Conservation (phyloP, 768 basidiomycete genomes). For the Hemileccinum rubropunctum region DNA sequence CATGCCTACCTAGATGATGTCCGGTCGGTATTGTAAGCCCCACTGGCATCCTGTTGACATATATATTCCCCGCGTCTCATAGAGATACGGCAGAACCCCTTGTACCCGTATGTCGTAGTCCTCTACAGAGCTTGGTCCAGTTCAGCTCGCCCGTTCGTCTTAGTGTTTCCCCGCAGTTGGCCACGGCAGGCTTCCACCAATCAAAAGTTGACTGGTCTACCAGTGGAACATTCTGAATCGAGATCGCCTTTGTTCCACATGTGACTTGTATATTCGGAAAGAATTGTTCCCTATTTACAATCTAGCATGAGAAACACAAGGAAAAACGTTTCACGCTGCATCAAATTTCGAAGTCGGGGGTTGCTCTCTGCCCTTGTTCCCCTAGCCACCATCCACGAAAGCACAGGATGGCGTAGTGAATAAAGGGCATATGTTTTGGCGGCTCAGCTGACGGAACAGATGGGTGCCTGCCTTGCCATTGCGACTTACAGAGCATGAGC, state of each 20-base stretch:
- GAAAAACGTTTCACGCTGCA: slow-evolving; percentile 15
- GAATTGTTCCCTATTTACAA: slow-evolving; percentile 22
- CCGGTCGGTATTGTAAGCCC: too few species aligned
- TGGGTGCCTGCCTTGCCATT: background rate
- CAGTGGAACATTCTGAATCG: background rate
- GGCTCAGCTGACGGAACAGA: background rate
- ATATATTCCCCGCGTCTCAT: too few species aligned
- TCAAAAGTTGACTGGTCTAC: background rate
- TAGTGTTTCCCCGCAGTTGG: too few species aligned
- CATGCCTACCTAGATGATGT: too few species aligned
- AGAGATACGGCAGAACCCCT: too few species aligned
- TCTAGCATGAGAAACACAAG: slow-evolving; percentile 16
- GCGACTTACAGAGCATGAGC: slow-evolving; percentile 6
- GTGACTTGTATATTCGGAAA: slow-evolving; percentile 1
- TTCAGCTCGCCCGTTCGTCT: too few species aligned
- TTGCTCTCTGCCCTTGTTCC: slow-evolving; percentile 79
- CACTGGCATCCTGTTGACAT: too few species aligned
- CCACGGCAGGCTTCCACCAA: background rate
- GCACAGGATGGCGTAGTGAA: slow-evolving; percentile 68
- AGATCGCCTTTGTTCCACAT: too few species aligned
- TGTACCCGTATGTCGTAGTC: too few species aligned
- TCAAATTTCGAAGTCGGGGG: slow-evolving; percentile 9
- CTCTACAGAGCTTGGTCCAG: too few species aligned
- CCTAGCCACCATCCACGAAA: slow-evolving; percentile 63
- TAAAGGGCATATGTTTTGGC: slow-evolving; percentile 47